phyloP scores from a whole-genome alignment of 257 asterid species.

The Coffea eugenioides region DNA sequence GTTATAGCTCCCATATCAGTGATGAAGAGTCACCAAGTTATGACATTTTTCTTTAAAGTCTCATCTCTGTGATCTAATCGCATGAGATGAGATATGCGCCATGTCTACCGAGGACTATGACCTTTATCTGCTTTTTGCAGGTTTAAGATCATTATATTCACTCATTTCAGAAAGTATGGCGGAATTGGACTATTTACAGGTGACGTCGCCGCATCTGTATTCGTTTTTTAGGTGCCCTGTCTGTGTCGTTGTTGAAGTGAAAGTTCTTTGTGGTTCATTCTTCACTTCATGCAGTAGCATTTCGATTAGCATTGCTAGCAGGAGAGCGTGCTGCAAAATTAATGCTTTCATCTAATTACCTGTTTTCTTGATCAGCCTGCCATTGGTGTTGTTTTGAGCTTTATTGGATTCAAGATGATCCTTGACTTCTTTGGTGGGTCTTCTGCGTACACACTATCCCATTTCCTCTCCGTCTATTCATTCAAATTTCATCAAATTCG shows the following conservation, averaged over 20 bases:
- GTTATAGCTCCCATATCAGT: not conserved
- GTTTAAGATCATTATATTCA: slow-evolving; percentile 86
- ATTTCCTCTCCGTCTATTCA: not conserved
- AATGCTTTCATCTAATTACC: slow-evolving; percentile 5
- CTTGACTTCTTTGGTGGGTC: slow-evolving; percentile 79
- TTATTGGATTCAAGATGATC: slow-evolving; percentile 89
- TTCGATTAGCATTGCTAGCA: not conserved
- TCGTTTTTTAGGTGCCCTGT: too few species aligned
- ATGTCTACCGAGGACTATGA: not conserved
- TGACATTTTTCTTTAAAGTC: not conserved
- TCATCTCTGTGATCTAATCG: not conserved
- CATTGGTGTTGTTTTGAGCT: slow-evolving; percentile 81
- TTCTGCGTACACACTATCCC: not conserved
- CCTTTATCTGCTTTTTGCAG: slow-evolving; percentile 39
- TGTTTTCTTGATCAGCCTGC: slow-evolving; percentile 61
- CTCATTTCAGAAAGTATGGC: slow-evolving; percentile 86
- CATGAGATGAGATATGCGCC: not conserved
- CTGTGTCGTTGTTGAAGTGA: not conserved
- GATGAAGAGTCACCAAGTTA: not conserved
- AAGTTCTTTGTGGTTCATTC: not conserved
- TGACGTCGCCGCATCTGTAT: slow-evolving; percentile 7
- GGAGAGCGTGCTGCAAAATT: not conserved
- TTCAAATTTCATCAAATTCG: not conserved
- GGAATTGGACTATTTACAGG: slow-evolving; percentile 94
- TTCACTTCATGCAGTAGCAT: not conserved